A percentile compares a stretch with the other conserved stretches of the same genome.
Conservation (phyloP, 768 basidiomycete genomes). For the Punctularia strigosozonata region DNA sequence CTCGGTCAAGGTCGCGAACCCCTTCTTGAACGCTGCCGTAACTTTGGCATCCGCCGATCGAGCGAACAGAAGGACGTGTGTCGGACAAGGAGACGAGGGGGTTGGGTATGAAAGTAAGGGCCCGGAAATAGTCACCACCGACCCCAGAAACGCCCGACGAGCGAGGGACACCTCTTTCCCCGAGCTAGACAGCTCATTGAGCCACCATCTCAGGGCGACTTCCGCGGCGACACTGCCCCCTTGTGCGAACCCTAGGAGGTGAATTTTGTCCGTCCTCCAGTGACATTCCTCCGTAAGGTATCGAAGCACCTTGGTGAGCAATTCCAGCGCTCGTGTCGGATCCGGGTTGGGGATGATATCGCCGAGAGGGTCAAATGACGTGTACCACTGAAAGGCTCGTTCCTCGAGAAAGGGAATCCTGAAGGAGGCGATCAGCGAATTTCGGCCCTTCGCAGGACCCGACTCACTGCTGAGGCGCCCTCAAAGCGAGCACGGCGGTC, state of each 20-base stretch:
- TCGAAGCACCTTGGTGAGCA: conserved; percentile 37
- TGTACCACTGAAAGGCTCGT: conserved; percentile 78
- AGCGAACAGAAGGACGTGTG: conserved; percentile 51
- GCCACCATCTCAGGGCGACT: conserved; percentile 45
- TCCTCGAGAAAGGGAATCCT: conserved; percentile 75
- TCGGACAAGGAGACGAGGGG: conserved; percentile 31
- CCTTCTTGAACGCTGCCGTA: conserved; percentile 46
- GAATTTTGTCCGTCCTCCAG: conserved; percentile 64
- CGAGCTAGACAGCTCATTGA: conserved; percentile 6
- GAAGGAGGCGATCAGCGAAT: too few species aligned
- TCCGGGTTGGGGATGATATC: conserved; percentile 61
- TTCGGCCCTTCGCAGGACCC: not conserved
- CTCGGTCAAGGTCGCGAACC: conserved; percentile 38
- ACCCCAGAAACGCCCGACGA: conserved; percentile 39
- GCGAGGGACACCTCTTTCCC: conserved; percentile 7
- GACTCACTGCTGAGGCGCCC: conserved; percentile 65
- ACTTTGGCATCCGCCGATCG: conserved; percentile 35
- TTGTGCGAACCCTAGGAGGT: conserved; percentile 83
- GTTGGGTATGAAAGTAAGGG: conserved; percentile 75
- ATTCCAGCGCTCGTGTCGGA: conserved; percentile 53
- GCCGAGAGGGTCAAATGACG: conserved; percentile 70
- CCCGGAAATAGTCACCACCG: conserved; percentile 58
- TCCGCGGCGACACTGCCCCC: conserved; percentile 75
- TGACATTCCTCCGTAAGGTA: conserved; percentile 47
- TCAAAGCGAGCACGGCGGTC: conserved; percentile 72